Base-by-base conservation (phyloP, 148 eudicot genomes). In the Nyssa sinensis region DNA sequence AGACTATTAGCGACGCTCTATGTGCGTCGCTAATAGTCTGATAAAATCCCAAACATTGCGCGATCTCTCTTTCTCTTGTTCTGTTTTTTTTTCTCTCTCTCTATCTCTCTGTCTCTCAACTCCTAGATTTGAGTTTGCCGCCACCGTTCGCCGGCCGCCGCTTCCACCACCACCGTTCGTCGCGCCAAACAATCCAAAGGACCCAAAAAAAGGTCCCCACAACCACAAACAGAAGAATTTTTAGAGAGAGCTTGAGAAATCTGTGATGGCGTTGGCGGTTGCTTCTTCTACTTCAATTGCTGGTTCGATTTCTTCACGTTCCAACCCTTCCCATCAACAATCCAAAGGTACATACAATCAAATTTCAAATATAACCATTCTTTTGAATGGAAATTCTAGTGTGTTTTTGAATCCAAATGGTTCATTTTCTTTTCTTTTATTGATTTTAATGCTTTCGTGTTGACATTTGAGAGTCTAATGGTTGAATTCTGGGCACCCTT, bases 221-320 rank as follows among this genome's bases (percentile, higher is more conserved):
- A 55, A 5, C 5, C 59, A 21, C 24, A 55, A 3, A 4, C 2
- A 55, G 21, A 17, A 23, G 3, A 19, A 17, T n/a, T 21, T n/a
- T 0, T 55, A 21, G 25, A 55, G 59, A 55, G 25, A 55, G 49
- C 11, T 33, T 13, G 1, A 29, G 31, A 41, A 64, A 1, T 74
- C 34, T 31, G 57, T 16, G 73, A 91, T 91, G 96, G 98, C 92
- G 0, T 77, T 89, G 27, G 70, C 94, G 66, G 64, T 83, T 12
- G 49, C 81, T 16, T 80, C 88, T 64, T 82, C 86, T 10, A 6
- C 89, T 77, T 60, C 89, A 37, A 64, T 87, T 31, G 63, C 81
- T 28, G 79, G 83, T 67, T 75, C 86, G 11, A 64, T 83, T 5
- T 76, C 89, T 30, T 85, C 88, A 44, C 74, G 74, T 4, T 84